These are phyloP conservation scores for Populus alba DNA, from an alignment of 345 rosid genomes.

Conservation along the genomic window DNA sequence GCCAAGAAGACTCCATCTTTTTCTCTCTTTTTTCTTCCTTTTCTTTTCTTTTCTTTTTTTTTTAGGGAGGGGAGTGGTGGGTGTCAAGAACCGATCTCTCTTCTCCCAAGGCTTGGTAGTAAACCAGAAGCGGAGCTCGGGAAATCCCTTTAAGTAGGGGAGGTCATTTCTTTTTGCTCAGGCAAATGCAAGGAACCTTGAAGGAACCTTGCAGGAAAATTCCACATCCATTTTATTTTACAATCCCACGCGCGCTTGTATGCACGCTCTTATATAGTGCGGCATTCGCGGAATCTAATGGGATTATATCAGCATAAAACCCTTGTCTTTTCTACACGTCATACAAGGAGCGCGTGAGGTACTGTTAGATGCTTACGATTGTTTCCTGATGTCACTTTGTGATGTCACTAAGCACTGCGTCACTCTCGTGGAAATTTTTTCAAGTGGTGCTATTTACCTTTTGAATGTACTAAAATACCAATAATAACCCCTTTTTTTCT, in stretches of 20 bases:
- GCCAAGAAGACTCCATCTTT: conserved; percentile 8
- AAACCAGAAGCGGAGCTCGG: neutral
- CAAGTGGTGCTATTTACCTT: neutral
- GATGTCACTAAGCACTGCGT: neutral
- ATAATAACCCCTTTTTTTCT: neutral
- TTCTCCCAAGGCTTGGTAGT: neutral
- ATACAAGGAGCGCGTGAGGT: neutral
- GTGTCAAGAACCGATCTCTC: neutral
- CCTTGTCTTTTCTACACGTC: neutral
- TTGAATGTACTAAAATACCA: neutral
- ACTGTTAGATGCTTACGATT: neutral
- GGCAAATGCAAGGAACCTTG: neutral
- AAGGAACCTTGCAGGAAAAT: neutral
- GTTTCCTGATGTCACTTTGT: neutral
- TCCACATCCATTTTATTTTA: neutral
- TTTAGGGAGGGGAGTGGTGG: too few relatives aligned
- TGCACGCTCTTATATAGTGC: neutral
- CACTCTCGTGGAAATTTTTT: neutral
- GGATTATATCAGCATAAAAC: too few relatives aligned
- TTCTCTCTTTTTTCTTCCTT: too few relatives aligned
- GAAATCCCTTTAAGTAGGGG: neutral
- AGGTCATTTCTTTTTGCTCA: neutral
- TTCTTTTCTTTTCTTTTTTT: too few relatives aligned
- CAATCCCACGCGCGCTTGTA: neutral
- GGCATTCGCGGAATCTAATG: neutral